phyloP scores from a whole-genome alignment of 2,329 filamentous ascomycete species.

The Trichophyton mentagrophytes region DNA sequence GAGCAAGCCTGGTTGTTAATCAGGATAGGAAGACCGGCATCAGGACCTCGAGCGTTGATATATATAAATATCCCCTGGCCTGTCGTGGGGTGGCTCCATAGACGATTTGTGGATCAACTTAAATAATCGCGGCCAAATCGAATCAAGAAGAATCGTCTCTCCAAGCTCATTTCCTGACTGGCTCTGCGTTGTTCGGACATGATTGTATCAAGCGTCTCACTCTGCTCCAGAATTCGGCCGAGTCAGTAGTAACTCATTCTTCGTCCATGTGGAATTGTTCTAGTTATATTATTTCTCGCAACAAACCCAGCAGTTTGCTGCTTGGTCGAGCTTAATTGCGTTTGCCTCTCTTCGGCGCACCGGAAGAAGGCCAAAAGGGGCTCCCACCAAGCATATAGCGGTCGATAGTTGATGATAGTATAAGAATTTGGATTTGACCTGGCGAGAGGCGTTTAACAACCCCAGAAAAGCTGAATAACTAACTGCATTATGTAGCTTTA shows the following conservation, averaged over 20 bases:
- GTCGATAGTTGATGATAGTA: neutral
- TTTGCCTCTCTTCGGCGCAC: neutral
- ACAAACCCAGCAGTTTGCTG: neutral
- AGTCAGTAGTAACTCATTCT: neutral
- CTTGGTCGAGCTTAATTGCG: neutral
- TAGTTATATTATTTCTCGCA: neutral
- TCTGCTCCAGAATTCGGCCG: neutral
- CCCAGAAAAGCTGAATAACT: neutral
- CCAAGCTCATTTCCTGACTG: constrained; percentile 2
- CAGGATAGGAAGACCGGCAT: neutral
- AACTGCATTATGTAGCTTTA: neutral
- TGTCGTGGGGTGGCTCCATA: neutral
- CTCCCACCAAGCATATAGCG: neutral
- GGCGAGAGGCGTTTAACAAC: neutral
- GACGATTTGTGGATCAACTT: constrained; percentile 1
- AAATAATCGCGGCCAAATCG: neutral
- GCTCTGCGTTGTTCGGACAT: neutral
- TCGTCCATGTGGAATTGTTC: neutral
- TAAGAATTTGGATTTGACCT: neutral
- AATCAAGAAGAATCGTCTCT: neutral
- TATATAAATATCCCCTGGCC: neutral
- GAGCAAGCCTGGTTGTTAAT: neutral
- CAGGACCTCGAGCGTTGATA: neutral
- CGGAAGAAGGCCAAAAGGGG: neutral
- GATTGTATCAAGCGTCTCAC: neutral